Evolutionary conservation across 139 green algal genomes (phyloP), one percentile per base, ranked within the genome.

Genomic region (Micractinium sp.): DNA sequence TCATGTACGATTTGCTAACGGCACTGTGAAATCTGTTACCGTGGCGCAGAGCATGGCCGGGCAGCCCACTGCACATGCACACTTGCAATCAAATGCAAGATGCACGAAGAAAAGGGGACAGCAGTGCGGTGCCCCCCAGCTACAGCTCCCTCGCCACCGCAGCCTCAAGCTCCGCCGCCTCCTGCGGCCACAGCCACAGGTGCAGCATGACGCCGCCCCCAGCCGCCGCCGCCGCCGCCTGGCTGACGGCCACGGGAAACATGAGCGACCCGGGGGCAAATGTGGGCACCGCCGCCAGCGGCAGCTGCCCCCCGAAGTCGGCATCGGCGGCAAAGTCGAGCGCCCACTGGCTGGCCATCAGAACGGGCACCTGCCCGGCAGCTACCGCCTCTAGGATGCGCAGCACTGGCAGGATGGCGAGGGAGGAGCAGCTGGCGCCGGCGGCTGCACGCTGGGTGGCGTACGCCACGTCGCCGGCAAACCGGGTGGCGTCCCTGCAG

Each of bases 371-470:
- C 63, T 71, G 63, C 63, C 63, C 63, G 63, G 63, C 63, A 25
- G 63, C 20, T 27, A 27, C 63, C 9, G 63, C 63, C 63, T 84
- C 78, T 0, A 84, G 12, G 7, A 84, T 84, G 27, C 27, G 31
- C 78, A 84, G 29, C 14, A 84, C 78, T 9, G 78, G 78, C 29
- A 84, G 78, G 78, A 84, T 69, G 41, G 31, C 18, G 29, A 69
- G 41, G 41, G 53, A 33, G 29, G 41, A 67, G 78, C 41, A 63
- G 78, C 78, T 41, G 53, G 29, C 56, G 27, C 78, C 41, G 63
- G 63, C 13, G 20, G 63, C 63, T 27, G 63, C 63, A 0, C 20
- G 35, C n/a, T 41, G 35, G 29, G 41, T n/a, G 14, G 53, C 78
- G 13, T 39, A 41, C 12, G 78, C 78, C 16, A 84, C 31, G 29